Evolutionary conservation across 768 basidiomycete species (phyloP).

Genomic region (Hypholoma fasciculare): DNA sequence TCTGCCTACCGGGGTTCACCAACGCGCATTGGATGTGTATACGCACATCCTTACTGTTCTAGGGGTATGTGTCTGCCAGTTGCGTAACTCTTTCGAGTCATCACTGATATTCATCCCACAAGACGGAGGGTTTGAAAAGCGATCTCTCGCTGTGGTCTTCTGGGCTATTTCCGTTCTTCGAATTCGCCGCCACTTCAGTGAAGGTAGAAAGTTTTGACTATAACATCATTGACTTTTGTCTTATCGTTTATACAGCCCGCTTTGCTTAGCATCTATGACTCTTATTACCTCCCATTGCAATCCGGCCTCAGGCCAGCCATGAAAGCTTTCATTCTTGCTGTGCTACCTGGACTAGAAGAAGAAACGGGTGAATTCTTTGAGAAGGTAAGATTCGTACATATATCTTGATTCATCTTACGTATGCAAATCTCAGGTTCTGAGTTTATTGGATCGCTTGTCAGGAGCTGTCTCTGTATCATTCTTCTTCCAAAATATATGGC

Average conservation of each 20-base stretch:
- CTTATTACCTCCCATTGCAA: constrained; percentile 88
- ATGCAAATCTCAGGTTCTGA: constrained; percentile 57
- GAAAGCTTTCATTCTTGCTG: constrained; percentile 91
- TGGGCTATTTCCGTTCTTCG: constrained; percentile 97
- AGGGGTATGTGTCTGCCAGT: constrained; percentile 59
- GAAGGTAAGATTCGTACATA: constrained; percentile 44
- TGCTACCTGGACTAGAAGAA: constrained; percentile 95
- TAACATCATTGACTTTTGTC: not conserved
- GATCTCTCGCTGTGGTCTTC: constrained; percentile 95
- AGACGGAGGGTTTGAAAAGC: constrained; percentile 80
- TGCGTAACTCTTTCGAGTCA: constrained; percentile 1
- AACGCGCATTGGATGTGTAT: constrained; percentile 94
- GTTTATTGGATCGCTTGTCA: constrained; percentile 78
- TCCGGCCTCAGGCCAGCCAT: constrained; percentile 79
- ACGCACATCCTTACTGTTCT: constrained; percentile 87
- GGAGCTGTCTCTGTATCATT: constrained; percentile 83
- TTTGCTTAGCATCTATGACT: constrained; percentile 89
- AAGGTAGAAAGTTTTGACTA: constrained; percentile 49
- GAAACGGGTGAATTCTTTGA: constrained; percentile 98
- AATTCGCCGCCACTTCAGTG: constrained; percentile 98
- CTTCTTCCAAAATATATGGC: constrained; percentile 95
- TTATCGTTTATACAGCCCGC: constrained; percentile 55
- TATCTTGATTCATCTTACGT: constrained; percentile 1
- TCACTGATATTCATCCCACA: constrained; percentile 27
- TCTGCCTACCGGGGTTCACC: constrained; percentile 94